A percentile compares a stretch with the other conserved stretches of the same genome.
Evolutionary conservation across 768 basidiomycete genomes (phyloP).

Genomic region (Podaxis carcinomalis): DNA sequence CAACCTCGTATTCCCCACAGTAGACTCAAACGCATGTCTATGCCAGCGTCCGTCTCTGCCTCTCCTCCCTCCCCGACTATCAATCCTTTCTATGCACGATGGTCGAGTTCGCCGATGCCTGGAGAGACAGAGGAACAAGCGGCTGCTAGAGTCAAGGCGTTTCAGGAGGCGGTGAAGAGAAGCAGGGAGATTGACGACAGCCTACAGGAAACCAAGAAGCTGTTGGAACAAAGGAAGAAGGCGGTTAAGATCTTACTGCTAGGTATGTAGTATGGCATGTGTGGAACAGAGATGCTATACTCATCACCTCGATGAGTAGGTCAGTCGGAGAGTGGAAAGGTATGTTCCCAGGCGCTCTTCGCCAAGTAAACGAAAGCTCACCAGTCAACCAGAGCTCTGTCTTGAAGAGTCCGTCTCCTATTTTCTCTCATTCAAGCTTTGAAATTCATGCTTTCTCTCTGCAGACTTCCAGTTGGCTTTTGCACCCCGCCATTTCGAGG

Average conservation of each 20-base stretch:
- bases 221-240: constrained; percentile 43
- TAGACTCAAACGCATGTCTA: constrained; percentile 3
- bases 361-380: neutral
- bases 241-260: constrained; percentile 53
- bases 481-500: constrained; percentile 55
- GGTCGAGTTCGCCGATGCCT: constrained; percentile 22
- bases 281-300: neutral
- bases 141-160: constrained; percentile 25
- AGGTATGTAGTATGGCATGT: constrained; percentile 30
- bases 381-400: constrained; percentile 37
- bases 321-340: constrained; percentile 59
- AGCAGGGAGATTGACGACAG: constrained; percentile 47
- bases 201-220: constrained; percentile 40
- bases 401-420: constrained; percentile 34
- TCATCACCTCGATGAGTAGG: constrained; percentile 26
- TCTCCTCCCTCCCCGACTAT: constrained; percentile 11
- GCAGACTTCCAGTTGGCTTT: constrained; percentile 68
- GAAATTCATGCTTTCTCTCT: neutral
- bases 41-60: neutral
- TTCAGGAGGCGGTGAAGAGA: constrained; percentile 37
- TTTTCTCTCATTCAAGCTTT: neutral
- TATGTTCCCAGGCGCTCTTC: constrained; percentile 14
- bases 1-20: neutral
- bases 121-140: constrained; percentile 32
- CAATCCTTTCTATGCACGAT: constrained; percentile 26